A percentile compares a stretch with the other conserved stretches of the same genome.
phyloP scores from a whole-genome alignment of 2,329 filamentous ascomycete species.

The Trichoderma simmonsii region DNA sequence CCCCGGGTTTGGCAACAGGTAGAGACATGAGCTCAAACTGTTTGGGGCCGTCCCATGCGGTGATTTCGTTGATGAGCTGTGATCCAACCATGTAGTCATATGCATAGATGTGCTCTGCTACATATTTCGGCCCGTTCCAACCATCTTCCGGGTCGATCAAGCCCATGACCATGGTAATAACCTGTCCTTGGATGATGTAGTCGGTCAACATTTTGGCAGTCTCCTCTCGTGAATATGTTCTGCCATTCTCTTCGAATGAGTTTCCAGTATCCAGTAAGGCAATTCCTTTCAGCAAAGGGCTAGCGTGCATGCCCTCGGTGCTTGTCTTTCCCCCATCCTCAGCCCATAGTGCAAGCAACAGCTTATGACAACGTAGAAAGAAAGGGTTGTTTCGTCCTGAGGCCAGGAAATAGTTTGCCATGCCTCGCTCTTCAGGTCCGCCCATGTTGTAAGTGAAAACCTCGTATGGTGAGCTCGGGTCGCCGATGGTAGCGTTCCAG shows the following conservation, averaged over 20 bases:
- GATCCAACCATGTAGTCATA: conserved; percentile 49
- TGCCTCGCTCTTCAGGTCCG: conserved; percentile 30
- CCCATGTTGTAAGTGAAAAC: conserved; percentile 46
- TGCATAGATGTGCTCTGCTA: conserved; percentile 45
- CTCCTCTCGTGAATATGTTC: conserved; percentile 37
- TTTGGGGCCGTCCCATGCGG: conserved; percentile 47
- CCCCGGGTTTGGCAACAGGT: conserved; percentile 34
- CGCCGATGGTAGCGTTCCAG: conserved; percentile 48
- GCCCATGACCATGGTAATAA: conserved; percentile 49
- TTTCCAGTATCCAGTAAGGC: conserved; percentile 32
- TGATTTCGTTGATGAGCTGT: conserved; percentile 52
- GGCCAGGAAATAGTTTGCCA: conserved; percentile 51
- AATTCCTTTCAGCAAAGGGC: conserved; percentile 45
- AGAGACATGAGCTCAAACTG: conserved; percentile 50
- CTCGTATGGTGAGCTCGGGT: conserved; percentile 45
- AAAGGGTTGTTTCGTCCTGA: conserved; percentile 40
- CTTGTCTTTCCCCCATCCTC: conserved; percentile 39
- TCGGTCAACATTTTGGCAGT: conserved; percentile 46
- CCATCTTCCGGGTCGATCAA: conserved; percentile 47
- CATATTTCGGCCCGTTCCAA: conserved; percentile 55
- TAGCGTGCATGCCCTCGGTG: conserved; percentile 50
- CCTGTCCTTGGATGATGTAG: conserved; percentile 57
- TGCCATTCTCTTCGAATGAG: conserved; percentile 25
- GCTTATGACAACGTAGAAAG: conserved; percentile 44
- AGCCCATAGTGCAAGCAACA: conserved; percentile 52